Percentiles rank a stretch among this genome's conserved stretches.
Evolutionary conservation across 2,329 filamentous ascomycete genomes (phyloP).

Genomic region (Orbilia ellipsospora): DNA sequence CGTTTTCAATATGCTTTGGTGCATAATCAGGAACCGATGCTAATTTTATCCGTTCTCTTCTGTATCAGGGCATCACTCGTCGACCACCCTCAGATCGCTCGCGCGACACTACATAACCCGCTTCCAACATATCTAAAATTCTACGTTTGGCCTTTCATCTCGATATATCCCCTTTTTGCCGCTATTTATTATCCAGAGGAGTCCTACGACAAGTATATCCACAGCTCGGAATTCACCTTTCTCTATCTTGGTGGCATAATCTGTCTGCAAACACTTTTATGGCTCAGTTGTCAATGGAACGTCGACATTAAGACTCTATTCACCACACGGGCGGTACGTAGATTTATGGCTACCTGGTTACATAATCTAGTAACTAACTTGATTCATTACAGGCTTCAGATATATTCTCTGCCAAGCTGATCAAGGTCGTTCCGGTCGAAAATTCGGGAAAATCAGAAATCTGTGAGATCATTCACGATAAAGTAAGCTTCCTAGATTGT

Average conservation of each 20-base stretch:
- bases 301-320: slow-evolving; percentile 85
- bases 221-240: slow-evolving; percentile 97
- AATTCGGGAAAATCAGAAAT: slow-evolving; percentile 93
- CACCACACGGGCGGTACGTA: slow-evolving; percentile 74
- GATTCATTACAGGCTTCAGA: slow-evolving; percentile 52
- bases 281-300: slow-evolving; percentile 98
- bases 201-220: slow-evolving; percentile 89
- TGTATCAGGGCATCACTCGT: slow-evolving; percentile 79
- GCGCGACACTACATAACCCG: slow-evolving; percentile 87
- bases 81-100: slow-evolving; percentile 88
- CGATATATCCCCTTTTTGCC: slow-evolving; percentile 92
- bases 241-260: slow-evolving; percentile 91
- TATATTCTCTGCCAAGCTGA: slow-evolving; percentile 80
- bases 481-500: slow-evolving; percentile 64
- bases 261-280: slow-evolving; percentile 86
- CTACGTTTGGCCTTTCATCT: slow-evolving; percentile 92
- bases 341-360: slow-evolving; percentile 56
- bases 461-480: slow-evolving; percentile 81
- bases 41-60: neutral
- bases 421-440: slow-evolving; percentile 89
- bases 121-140: slow-evolving; percentile 82
- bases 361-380: slow-evolving; percentile 1
- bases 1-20: neutral
- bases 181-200: slow-evolving; percentile 84
- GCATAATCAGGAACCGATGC: no score